A percentile compares a stretch with the other conserved stretches of the same genome.
These are phyloP conservation scores for Warburgia ugandensis DNA, from an alignment of 164 flowering plant genomes.

Conservation along the genomic window DNA sequence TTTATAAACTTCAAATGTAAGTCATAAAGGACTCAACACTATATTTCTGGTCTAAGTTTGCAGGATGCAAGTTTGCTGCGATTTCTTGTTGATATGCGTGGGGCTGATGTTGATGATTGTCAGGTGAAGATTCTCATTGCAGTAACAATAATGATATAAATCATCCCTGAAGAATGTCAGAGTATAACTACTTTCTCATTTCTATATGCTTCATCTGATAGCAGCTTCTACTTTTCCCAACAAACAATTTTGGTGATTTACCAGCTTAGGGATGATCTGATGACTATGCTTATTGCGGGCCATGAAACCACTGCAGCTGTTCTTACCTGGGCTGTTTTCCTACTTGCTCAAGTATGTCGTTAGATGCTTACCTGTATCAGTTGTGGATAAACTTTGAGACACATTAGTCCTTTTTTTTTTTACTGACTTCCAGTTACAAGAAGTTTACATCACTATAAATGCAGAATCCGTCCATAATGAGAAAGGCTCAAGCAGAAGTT, in stretches of 20 bases:
- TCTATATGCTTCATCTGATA: not conserved
- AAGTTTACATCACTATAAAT: slow-evolving; percentile 5
- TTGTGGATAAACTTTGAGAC: not conserved
- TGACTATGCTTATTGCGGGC: slow-evolving; percentile 99
- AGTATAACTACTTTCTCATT: not conserved
- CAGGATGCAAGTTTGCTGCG: slow-evolving; percentile 98
- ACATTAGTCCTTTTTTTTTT: not conserved
- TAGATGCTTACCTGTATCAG: not conserved
- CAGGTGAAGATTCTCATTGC: slow-evolving; percentile 43
- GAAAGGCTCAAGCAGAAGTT: slow-evolving; percentile 85
- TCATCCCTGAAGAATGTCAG: not conserved
- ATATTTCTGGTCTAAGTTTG: slow-evolving; percentile 19
- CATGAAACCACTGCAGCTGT: slow-evolving; percentile 99
- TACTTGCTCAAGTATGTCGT: slow-evolving; percentile 75
- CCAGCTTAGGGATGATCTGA: slow-evolving; percentile 95
- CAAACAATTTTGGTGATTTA: too few species aligned
- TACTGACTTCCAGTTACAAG: not conserved
- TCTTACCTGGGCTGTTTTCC: slow-evolving; percentile 94
- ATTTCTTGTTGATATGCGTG: slow-evolving; percentile 95
- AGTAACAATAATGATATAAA: too few species aligned
- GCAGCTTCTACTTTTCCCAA: too few species aligned
- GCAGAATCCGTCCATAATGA: slow-evolving; percentile 89
- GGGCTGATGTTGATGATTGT: slow-evolving; percentile 84
- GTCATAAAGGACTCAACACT: slow-evolving; percentile 11
- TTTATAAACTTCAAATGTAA: not conserved